Conservation (phyloP, 2,329 filamentous ascomycete species). For the Nothophaeocryptopus gaeumannii region DNA sequence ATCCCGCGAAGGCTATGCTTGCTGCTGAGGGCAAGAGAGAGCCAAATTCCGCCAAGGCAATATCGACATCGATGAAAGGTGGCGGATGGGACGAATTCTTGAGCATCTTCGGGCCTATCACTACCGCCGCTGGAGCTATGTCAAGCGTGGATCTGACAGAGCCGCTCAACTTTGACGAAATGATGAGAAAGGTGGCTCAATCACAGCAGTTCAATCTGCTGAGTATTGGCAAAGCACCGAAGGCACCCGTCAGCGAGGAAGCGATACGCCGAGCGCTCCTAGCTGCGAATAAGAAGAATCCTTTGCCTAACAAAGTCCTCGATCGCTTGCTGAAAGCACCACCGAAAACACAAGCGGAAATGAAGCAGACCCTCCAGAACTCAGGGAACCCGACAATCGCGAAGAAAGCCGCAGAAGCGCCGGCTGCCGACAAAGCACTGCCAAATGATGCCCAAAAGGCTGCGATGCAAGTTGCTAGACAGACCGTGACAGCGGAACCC, state of each 20-base stretch:
- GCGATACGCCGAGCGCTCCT: constrained; percentile 32
- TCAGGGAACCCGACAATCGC: constrained; percentile 26
- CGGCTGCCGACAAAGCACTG: constrained; percentile 22
- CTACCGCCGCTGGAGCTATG: constrained; percentile 49
- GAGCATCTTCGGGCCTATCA: constrained; percentile 52
- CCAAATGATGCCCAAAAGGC: constrained; percentile 25
- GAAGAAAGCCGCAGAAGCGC: constrained; percentile 26
- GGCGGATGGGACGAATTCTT: constrained; percentile 52
- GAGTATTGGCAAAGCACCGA: constrained; percentile 27
- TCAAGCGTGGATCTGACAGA: constrained; percentile 44
- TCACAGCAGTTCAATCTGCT: constrained; percentile 34
- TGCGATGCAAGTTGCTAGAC: constrained; percentile 22
- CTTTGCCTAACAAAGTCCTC: constrained; percentile 29
- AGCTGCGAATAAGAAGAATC: constrained; percentile 31
- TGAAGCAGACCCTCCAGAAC: constrained; percentile 26
- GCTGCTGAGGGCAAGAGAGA: constrained; percentile 39
- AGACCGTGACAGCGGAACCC: constrained; percentile 1
- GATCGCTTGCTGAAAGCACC: constrained; percentile 29
- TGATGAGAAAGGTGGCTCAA: constrained; percentile 35
- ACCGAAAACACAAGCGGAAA: constrained; percentile 31
- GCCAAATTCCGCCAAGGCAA: constrained; percentile 42
- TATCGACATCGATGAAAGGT: constrained; percentile 50
- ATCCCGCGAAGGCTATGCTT: constrained; percentile 37
- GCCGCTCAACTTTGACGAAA: constrained; percentile 35
- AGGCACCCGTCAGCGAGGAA: constrained; percentile 30